Evolutionary conservation across 495 filamentous ascomycete species (phyloP).

Genomic region (Daldinia grandis): DNA sequence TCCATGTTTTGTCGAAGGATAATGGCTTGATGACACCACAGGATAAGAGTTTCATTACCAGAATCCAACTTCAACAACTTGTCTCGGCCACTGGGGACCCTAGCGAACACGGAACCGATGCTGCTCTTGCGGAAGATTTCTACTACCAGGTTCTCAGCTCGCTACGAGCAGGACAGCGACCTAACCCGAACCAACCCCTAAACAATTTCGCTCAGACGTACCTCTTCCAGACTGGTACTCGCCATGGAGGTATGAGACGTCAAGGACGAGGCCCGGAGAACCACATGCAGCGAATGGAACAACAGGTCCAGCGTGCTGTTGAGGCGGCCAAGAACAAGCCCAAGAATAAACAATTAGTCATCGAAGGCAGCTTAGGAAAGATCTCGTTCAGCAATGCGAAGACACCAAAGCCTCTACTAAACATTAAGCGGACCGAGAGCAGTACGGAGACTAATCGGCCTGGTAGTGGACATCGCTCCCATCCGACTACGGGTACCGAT

Average conservation of each 20-base stretch:
- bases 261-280: slow-evolving; percentile 86
- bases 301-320: slow-evolving; percentile 96
- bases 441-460: slow-evolving; percentile 59
- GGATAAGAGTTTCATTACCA: slow-evolving; percentile 99
- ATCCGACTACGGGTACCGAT: slow-evolving; percentile 65
- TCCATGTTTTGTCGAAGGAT: slow-evolving; percentile 88
- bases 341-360: slow-evolving; percentile 97
- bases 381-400: slow-evolving; percentile 99
- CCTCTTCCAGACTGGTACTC: slow-evolving; percentile 87
- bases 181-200: slow-evolving; percentile 87
- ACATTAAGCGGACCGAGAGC: slow-evolving; percentile 89
- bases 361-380: slow-evolving; percentile 97
- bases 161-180: slow-evolving; percentile 85
- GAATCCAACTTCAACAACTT: slow-evolving; percentile 96
- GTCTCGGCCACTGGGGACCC: slow-evolving; percentile 89
- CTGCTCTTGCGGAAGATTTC: slow-evolving; percentile 88
- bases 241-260: slow-evolving; percentile 73
- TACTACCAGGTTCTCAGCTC: slow-evolving; percentile 98
- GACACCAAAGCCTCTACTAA: slow-evolving; percentile 91
- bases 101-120: slow-evolving; percentile 79
- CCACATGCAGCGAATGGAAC: slow-evolving; percentile 98
- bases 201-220: slow-evolving; percentile 99
- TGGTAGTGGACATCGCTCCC: slow-evolving; percentile 58
- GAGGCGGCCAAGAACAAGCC: slow-evolving; percentile 96
- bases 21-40: slow-evolving; percentile 99